Conservation (phyloP, 2,329 filamentous ascomycete genomes). For the Cordyceps farinosa region DNA sequence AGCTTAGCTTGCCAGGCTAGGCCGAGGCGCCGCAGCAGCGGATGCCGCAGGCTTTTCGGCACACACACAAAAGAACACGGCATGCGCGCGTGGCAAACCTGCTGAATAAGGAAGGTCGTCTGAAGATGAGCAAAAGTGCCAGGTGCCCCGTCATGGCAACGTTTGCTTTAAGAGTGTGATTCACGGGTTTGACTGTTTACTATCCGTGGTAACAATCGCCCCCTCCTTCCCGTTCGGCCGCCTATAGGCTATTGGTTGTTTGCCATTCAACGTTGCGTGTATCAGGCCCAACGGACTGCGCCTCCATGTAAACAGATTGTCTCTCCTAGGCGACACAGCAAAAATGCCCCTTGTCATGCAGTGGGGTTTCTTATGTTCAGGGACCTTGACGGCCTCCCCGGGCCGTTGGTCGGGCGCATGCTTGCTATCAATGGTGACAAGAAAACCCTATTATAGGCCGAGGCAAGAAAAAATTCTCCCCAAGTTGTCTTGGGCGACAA, state of each 20-base stretch:
- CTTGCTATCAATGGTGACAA: not conserved
- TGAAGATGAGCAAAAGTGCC: not conserved
- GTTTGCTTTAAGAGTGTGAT: not conserved
- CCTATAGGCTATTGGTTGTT: not conserved
- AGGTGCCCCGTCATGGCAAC: not conserved
- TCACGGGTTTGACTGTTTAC: not conserved
- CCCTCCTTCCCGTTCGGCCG: not conserved
- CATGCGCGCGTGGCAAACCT: not conserved
- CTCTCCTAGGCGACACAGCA: not conserved
- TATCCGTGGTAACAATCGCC: no score
- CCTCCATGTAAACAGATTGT: not conserved
- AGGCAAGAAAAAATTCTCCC: no score
- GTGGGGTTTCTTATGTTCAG: not conserved
- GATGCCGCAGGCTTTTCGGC: not conserved
- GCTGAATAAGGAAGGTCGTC: slow-evolving; percentile 4
- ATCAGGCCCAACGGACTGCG: not conserved
- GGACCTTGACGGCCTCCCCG: slow-evolving; percentile 1
- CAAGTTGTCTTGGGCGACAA: no score
- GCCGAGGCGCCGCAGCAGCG: not conserved
- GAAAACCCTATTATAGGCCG: no score
- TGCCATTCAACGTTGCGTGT: not conserved
- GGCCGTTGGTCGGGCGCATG: slow-evolving; percentile 13
- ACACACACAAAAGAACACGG: not conserved
- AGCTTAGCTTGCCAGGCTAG: not conserved
- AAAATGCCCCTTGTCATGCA: slow-evolving; percentile 3